Evolutionary conservation across 176 grass and related monocot genomes (phyloP), one percentile per base, ranked within the genome.

Genomic region (Paspalum notatum): DNA sequence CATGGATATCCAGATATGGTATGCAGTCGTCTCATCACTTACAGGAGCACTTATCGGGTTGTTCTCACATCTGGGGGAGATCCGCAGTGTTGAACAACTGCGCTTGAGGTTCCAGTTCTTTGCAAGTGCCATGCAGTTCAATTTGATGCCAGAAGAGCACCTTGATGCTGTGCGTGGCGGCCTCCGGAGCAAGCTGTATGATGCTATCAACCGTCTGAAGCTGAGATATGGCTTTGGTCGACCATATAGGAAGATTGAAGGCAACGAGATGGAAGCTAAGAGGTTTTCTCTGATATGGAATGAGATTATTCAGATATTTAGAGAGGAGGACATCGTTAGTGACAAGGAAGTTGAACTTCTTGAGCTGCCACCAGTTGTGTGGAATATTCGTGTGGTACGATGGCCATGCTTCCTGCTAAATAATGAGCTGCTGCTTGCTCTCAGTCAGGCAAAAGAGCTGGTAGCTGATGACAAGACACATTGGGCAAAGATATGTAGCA

Each of bases 1-100:
- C 13, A 93, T 98, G 92, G 95, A 98, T 85, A 95, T 95, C 72
- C 95, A 98, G 66, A 98, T 98, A 64, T 98, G 95, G 95, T 98
- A 93, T 88, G 74, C 95, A 8, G 88, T 98, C 47, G 89, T 98
- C 71, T 98, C 95, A 50, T 94, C 95, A 39, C 61, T 98, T 64
- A 80, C 68, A 0, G 95, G 95, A 38, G 95, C 86, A 51, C 90
- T 98, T 27, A 81, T 95, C 8, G 95, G 95, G 1, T 84, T 98
- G 32, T 98, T 98, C 84, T 94, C 92, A 18, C 92, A 98, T 78
- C 81, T 98, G 21, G 95, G 95, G 21, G 95, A 98, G 86, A 98
- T 98, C 74, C 95, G 95, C 53, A 91, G 80, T 64, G 84, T 98
- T 55, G 89, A 87, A 74, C 95, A 98, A 76, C 84, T 98, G 66